Evolutionary conservation across 2,329 filamentous ascomycete genomes (phyloP).

Genomic region (Ophiocordyceps australis): DNA sequence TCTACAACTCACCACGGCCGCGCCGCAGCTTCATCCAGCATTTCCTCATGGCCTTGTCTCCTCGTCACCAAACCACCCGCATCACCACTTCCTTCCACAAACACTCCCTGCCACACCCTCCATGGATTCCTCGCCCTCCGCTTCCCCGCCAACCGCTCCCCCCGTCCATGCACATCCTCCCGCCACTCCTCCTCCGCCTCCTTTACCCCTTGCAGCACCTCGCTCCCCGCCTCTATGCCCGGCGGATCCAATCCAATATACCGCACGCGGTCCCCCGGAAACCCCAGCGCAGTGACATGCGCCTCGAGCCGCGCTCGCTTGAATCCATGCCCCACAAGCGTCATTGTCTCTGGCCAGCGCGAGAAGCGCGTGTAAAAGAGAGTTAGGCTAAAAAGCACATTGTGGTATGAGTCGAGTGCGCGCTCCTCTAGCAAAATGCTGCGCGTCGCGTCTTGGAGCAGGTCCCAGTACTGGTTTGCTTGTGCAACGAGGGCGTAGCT

Average conservation of each 20-base stretch:
- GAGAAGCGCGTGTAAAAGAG: constrained; percentile 21
- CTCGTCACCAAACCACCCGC: constrained; percentile 19
- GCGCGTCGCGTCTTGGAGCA: constrained; percentile 8
- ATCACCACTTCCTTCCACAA: constrained; percentile 14
- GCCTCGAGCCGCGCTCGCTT: constrained; percentile 43
- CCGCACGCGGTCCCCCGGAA: constrained; percentile 21
- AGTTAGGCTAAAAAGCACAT: constrained; percentile 57
- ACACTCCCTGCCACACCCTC: constrained; percentile 23
- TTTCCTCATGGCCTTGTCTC: constrained; percentile 15
- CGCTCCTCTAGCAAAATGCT: constrained; percentile 43
- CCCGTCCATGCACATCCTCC: constrained; percentile 31
- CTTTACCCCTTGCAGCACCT: constrained; percentile 18
- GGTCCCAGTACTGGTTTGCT: constrained; percentile 25
- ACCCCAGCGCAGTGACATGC: constrained; percentile 46
- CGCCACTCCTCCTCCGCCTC: constrained; percentile 28
- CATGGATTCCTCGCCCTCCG: constrained; percentile 30
- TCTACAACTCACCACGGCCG: constrained; percentile 24
- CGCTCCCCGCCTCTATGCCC: constrained; percentile 14
- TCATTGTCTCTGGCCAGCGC: constrained; percentile 37
- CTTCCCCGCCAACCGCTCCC: constrained; percentile 25
- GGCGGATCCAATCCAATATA: constrained; percentile 51
- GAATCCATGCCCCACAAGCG: constrained; percentile 52
- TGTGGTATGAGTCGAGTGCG: constrained; percentile 75
- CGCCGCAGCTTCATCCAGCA: constrained; percentile 16
- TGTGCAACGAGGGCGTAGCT: constrained; percentile 40